Evolutionary conservation across 202 grass and related monocot species (phyloP), one percentile per base, ranked within the genome.

Genomic region (Dendrocalamus latiflorus): DNA sequence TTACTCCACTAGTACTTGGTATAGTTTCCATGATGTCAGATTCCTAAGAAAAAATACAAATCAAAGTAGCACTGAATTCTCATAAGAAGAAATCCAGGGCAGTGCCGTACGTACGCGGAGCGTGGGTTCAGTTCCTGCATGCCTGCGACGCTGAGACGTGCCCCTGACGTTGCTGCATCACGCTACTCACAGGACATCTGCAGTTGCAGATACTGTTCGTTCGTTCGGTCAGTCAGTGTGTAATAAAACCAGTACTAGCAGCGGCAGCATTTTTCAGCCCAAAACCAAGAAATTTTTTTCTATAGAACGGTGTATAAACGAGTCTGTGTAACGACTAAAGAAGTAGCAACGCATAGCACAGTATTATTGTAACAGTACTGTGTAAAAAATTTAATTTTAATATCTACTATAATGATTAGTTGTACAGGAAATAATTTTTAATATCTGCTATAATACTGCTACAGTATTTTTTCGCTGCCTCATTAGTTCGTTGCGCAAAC

Each of bases 121-220:
- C 45, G 66, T 67, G 59, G 74, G 57, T 38, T 67, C 48, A 51
- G 68, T 26, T n/a, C 25, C 70, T 70, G 68, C 58, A 30, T 18
- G 41, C 28, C 69, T 4, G 57, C 87, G 83, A 89, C 83, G 82
- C 72, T 15, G 48, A 43, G 88, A 86, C 88, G 72, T 86, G 72
- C 72, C 33, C 3, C 54, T 75, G 87, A 53, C 76, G 82, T 34
- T 24, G 44, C 61, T 64, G 87, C 64, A 25, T 54, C 64, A 11
- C 1, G 0, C 15, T 36, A 3, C 70, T 28, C 36, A 56, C 77
- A 85, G 14, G 51, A 22, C 70, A 82, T 20, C 79, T 77, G 79
- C 74, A 9, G 22, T 12, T 13, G 20, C 8, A 24, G 33, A 11
- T 17, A 13, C 12, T 14, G 41, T 8, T 42, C 56, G 2, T n/a